Base-by-base conservation (phyloP, 768 basidiomycete species). In the Sporobolomyces pararoseus region DNA sequence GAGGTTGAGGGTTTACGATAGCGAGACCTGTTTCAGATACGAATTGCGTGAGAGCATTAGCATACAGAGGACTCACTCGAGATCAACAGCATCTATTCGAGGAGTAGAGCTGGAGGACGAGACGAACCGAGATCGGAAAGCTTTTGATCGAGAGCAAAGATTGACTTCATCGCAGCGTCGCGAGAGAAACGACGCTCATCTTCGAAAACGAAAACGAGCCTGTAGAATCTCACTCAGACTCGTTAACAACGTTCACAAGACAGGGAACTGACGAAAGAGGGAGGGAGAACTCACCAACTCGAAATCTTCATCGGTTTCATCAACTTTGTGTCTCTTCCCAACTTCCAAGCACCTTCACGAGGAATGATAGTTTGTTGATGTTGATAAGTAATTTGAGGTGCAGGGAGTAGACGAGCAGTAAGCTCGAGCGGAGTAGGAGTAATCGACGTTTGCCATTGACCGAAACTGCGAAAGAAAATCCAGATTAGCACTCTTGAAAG, bases 161-260 rank as follows among this genome's bases (percentile, higher is more conserved):
- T 13, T 6, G 29, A 10, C 4, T 21, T 9, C 51, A 44, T n/a
- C 0, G 17, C 51, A 7, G n/a, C 21, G 23, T 7, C 17, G 0
- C 3, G 23, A 27, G n/a, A 42, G 44, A 54, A 62, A 10, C 9
- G 6, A 5, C 27, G 19, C 27, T 46, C 27, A 1, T 27, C 7
- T 1, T 42, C 49, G 27, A 70, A 65, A n/a, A 70, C 63, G 23
- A 70, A 59, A 6, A 63, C 61, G 5, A 59, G 27, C 61, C 68
- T 65, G 44, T 29, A 27, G 19, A 32, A 4, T n/a, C n/a, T n/a
- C n/a, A n/a, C n/a, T n/a, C 34, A n/a, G 27, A 1, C 23, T 27
- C 27, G n/a, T 42, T 9, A 42, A 42, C 39, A n/a, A n/a, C n/a
- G n/a, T n/a, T 17, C 17, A 42, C 39, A 42, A 9, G 39, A 10